Conservation (phyloP, 2,329 filamentous ascomycete genomes). For the Ophiocordyceps unilateralis region DNA sequence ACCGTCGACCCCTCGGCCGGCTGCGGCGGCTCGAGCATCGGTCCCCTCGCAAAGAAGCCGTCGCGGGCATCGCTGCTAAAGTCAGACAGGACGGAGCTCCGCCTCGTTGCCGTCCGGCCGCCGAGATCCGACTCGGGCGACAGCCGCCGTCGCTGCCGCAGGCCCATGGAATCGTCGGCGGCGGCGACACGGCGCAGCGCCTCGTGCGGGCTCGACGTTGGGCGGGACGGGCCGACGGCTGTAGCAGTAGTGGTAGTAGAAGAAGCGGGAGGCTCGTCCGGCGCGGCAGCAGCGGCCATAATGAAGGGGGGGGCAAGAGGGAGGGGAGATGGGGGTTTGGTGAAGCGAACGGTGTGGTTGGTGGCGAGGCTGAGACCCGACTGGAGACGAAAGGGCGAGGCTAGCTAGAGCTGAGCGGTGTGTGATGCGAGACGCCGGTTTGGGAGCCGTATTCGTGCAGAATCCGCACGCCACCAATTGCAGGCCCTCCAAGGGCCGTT, state of each 20-base stretch:
- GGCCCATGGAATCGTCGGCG: not conserved
- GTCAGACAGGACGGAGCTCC: slow-evolving; percentile 41
- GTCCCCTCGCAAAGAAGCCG: slow-evolving; percentile 32
- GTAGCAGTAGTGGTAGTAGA: no score
- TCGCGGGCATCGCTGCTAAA: slow-evolving; percentile 55
- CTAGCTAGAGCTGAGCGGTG: no score
- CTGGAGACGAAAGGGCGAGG: no score
- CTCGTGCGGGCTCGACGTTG: slow-evolving; percentile 25
- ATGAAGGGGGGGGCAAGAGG: not conserved
- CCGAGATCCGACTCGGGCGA: not conserved
- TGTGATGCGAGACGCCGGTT: no score
- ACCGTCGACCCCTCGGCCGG: slow-evolving; percentile 46
- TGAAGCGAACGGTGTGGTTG: no score
- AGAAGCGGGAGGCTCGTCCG: slow-evolving; percentile 17
- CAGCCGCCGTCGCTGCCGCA: not conserved
- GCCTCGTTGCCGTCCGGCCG: not conserved
- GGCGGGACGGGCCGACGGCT: slow-evolving; percentile 4
- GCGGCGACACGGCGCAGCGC: not conserved
- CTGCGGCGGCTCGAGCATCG: slow-evolving; percentile 15
- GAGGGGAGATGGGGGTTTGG: no score
- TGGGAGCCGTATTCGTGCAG: no score
- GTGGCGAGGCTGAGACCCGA: no score
- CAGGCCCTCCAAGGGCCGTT: no score
- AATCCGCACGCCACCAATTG: no score
- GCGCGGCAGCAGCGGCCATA: slow-evolving; percentile 31